phyloP scores from a whole-genome alignment of 225 moss, liverwort and hornwort species.

The Polytrichum commune region DNA sequence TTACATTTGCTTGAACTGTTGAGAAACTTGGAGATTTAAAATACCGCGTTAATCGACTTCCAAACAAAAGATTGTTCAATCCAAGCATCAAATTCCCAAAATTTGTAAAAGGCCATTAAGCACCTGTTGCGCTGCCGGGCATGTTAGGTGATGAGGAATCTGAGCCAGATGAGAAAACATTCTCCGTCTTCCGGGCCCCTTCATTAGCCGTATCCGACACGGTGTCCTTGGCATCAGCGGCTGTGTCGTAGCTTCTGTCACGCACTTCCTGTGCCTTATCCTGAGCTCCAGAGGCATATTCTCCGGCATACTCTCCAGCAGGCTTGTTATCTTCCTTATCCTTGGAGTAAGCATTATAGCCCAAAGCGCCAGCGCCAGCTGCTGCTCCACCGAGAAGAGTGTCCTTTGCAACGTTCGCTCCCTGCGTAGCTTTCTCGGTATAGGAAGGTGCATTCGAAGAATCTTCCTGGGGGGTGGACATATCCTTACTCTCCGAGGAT shows the following conservation, averaged over 20 bases:
- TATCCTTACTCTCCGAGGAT: background rate
- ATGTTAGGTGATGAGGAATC: slow-evolving; percentile 9
- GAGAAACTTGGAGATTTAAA: too few relatives aligned
- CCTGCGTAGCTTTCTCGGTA: slow-evolving; percentile 13
- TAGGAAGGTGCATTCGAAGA: background rate
- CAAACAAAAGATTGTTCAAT: too few relatives aligned
- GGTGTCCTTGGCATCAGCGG: slow-evolving; percentile 10
- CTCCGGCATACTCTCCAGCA: slow-evolving; percentile 2
- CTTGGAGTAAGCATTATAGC: slow-evolving; percentile 5
- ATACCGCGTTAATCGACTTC: too few relatives aligned
- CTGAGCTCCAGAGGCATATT: background rate
- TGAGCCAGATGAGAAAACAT: slow-evolving; percentile 3
- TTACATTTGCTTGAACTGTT: too few relatives aligned
- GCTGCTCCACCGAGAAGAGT: slow-evolving; percentile 6
- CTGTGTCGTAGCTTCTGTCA: slow-evolving; percentile 8
- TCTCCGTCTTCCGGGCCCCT: slow-evolving; percentile 13
- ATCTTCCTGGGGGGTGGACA: background rate
- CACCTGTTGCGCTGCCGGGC: slow-evolving; percentile 16
- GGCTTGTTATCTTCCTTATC: background rate
- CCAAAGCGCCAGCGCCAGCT: slow-evolving; percentile 20
- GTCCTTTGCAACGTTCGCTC: background rate
- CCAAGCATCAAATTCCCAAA: too few relatives aligned
- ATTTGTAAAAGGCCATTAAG: too few relatives aligned
- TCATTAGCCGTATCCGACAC: slow-evolving; percentile 1
- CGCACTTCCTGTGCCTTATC: slow-evolving; percentile 11